Percentiles rank a stretch among this genome's conserved stretches.
These are phyloP conservation scores for Elsinoe arachidis DNA, from an alignment of 2,329 filamentous ascomycete species.

Conservation along the genomic window DNA sequence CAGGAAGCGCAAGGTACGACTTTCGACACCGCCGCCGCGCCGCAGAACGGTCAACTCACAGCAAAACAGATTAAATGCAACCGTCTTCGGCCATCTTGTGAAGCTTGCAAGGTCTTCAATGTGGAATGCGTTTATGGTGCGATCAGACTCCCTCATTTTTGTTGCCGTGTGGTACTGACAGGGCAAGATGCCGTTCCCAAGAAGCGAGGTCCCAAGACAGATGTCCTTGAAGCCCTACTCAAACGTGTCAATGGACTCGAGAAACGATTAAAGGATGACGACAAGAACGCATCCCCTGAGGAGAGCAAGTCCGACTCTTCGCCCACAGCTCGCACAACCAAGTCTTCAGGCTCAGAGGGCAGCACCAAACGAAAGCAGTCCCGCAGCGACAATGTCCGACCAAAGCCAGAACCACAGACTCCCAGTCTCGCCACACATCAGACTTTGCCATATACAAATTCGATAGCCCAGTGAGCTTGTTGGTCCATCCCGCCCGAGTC, in stretches of 20 bases:
- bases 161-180: background rate
- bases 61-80: constrained; percentile 79
- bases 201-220: constrained; percentile 82
- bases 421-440: constrained; percentile 4
- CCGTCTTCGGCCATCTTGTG: constrained; percentile 71
- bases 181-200: constrained; percentile 72
- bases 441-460: background rate
- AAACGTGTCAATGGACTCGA: constrained; percentile 82
- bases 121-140: constrained; percentile 81
- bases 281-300: constrained; percentile 35
- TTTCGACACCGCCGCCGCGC: constrained; percentile 3
- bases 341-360: background rate
- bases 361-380: constrained; percentile 9
- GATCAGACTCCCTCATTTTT: constrained; percentile 21
- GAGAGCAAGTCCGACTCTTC: constrained; percentile 6
- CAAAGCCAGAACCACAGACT: constrained; percentile 10
- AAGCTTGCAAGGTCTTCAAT: constrained; percentile 83
- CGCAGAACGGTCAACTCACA: constrained; percentile 14
- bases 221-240: constrained; percentile 73
- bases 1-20: constrained; percentile 73
- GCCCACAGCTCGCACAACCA: constrained; percentile 12
- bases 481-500: background rate
- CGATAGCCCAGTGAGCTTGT: constrained; percentile 10
- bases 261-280: constrained; percentile 58
- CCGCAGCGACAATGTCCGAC: constrained; percentile 8